Evolutionary conservation across 2,329 filamentous ascomycete genomes (phyloP).

Genomic region (Pseudogymnoascus pannorum): DNA sequence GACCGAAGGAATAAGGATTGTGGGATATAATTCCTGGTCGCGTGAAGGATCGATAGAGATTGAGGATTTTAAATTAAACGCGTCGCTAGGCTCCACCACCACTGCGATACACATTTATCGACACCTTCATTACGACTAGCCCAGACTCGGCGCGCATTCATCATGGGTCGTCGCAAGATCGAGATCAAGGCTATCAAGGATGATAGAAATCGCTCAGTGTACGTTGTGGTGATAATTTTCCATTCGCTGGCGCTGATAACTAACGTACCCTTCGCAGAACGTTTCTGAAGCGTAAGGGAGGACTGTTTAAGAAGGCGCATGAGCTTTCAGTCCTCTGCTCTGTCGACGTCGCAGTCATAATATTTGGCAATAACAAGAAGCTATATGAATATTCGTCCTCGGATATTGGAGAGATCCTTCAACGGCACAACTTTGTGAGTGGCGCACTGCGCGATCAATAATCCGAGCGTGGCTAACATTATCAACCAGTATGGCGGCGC

Average conservation of each 20-base stretch:
- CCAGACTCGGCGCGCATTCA: conserved; percentile 29
- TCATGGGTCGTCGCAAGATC: conserved; percentile 97
- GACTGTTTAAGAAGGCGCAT: conserved; percentile 98
- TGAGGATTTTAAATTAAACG: background rate
- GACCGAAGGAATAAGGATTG: background rate
- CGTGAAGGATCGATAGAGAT: conserved; percentile 7
- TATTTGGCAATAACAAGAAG: conserved; percentile 98
- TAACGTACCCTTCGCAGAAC: conserved; percentile 51
- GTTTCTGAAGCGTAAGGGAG: conserved; percentile 97
- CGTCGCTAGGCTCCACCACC: background rate
- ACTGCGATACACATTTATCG: background rate
- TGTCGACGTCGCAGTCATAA: conserved; percentile 96
- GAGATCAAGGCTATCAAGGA: conserved; percentile 99
- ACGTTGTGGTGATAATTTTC: conserved; percentile 38
- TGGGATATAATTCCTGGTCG: conserved; percentile 3
- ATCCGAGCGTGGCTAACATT: conserved; percentile 19
- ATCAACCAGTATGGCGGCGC: conserved; percentile 70
- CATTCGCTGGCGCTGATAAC: conserved; percentile 10
- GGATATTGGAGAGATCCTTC: conserved; percentile 86
- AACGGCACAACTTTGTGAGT: conserved; percentile 84
- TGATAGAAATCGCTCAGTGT: conserved; percentile 96
- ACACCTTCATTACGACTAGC: background rate
- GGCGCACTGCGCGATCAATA: conserved; percentile 7
- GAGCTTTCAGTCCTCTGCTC: conserved; percentile 97
- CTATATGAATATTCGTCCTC: conserved; percentile 94